These are phyloP conservation scores for Hypericum androsaemum DNA, from an alignment of 345 rosid genomes.

Conservation along the genomic window DNA sequence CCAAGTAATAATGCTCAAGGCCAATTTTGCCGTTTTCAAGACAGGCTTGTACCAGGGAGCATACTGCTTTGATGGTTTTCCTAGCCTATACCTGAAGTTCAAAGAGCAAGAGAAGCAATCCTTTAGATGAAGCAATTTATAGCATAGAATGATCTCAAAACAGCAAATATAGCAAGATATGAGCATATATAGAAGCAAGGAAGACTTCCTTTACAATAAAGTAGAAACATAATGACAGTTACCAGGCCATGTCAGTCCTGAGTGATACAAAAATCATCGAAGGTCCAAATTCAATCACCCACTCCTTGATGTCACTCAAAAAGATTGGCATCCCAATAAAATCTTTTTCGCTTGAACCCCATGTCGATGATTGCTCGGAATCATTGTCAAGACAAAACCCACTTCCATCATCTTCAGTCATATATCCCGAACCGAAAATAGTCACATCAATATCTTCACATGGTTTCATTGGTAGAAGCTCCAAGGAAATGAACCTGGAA, in stretches of 20 bases:
- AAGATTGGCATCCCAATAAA: constrained; percentile 41
- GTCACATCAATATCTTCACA: constrained; percentile 68
- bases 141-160: neutral
- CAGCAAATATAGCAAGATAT: neutral
- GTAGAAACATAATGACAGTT: constrained; percentile 10
- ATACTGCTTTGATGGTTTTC: constrained; percentile 73
- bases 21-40: constrained; percentile 60
- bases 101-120: constrained; percentile 8
- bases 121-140: too few species aligned
- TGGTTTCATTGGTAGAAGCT: constrained; percentile 69
- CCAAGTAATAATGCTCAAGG: constrained; percentile 49
- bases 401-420: constrained; percentile 59
- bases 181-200: neutral
- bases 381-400: constrained; percentile 42
- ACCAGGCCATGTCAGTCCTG: constrained; percentile 82
- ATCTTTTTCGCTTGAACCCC: constrained; percentile 21
- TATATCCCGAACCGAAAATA: constrained; percentile 60
- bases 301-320: constrained; percentile 68
- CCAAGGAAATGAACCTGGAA: constrained; percentile 56
- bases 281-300: constrained; percentile 77
- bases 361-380: constrained; percentile 34
- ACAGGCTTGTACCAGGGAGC: constrained; percentile 67
- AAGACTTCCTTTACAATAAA: neutral
- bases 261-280: constrained; percentile 49
- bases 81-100: constrained; percentile 69